phyloP scores from a whole-genome alignment of 345 rosid species.

The Clarkia xantiana region DNA sequence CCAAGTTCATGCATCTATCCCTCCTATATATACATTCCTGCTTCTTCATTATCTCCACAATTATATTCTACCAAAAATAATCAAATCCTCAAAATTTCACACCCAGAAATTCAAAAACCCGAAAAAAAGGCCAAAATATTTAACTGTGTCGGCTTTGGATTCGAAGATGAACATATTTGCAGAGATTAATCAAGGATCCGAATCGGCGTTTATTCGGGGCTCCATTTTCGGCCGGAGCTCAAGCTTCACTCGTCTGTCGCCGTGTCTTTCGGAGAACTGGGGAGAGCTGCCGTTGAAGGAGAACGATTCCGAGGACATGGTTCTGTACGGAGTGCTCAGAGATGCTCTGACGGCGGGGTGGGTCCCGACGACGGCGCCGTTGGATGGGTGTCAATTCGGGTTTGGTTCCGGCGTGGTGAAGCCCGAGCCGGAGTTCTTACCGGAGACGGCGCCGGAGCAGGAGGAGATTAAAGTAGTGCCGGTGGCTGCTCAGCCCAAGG shows the following conservation, averaged over 20 bases:
- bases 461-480: constrained; percentile 5
- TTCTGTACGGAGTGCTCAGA: constrained; percentile 50
- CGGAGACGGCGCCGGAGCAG: constrained; percentile 1
- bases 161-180: constrained; percentile 22
- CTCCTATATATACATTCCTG: constrained; percentile 11
- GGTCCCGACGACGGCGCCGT: constrained; percentile 38
- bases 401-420: constrained; percentile 20
- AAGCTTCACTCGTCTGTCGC: constrained; percentile 52
- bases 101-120: not conserved
- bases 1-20: constrained; percentile 19
- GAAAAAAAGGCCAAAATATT: not conserved
- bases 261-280: constrained; percentile 84
- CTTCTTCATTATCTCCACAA: not conserved
- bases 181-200: constrained; percentile 23
- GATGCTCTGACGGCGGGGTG: constrained; percentile 70
- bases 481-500: constrained; percentile 29
- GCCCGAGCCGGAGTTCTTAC: constrained; percentile 17
- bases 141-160: not conserved
- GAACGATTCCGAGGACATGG: constrained; percentile 81
- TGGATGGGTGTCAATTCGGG: not conserved
- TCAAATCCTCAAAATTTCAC: not conserved
- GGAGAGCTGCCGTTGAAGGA: constrained; percentile 77
- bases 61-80: not conserved
- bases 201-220: constrained; percentile 32
- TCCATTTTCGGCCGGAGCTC: constrained; percentile 41